Conservation (phyloP, 371 early-diverging fungal genomes). For the Parasitella parasitica region DNA sequence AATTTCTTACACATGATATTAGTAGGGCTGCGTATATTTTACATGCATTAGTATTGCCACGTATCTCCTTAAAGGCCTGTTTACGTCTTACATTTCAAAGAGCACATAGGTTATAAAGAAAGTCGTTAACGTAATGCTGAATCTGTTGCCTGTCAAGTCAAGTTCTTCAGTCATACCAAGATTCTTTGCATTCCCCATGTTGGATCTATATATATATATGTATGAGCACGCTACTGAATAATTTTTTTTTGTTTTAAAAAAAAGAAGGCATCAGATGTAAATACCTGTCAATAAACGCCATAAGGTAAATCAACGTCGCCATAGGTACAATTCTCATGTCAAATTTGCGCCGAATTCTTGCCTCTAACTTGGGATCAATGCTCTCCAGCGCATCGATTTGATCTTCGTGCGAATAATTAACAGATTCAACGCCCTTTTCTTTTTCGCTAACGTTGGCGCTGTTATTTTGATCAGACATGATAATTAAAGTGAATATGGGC, state of each 20-base stretch:
- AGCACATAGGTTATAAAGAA: conserved; percentile 17
- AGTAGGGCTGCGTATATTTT: not conserved
- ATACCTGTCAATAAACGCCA: conserved; percentile 18
- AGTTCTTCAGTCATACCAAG: conserved; percentile 26
- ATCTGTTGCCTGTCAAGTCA: conserved; percentile 18
- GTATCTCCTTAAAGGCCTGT: no score
- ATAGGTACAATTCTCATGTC: conserved; percentile 7
- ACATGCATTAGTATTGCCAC: no score
- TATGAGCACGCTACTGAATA: not conserved
- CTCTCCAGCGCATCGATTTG: not conserved
- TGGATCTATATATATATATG: conserved; percentile 24
- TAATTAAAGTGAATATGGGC: no score
- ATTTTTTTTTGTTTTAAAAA: not conserved
- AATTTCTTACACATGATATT: conserved; percentile 24
- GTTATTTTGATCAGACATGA: not conserved
- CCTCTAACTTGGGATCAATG: conserved; percentile 26
- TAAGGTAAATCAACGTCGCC: conserved; percentile 9
- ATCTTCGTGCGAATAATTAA: not conserved
- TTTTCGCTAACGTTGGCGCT: no score
- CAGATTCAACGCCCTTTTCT: not conserved
- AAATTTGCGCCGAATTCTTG: conserved; percentile 11
- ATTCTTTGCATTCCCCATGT: conserved; percentile 41
- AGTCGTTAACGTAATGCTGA: conserved; percentile 16
- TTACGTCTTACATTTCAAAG: conserved; percentile 6
- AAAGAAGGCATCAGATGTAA: no score